A percentile compares a stretch with the other conserved stretches of the same genome.
phyloP scores from a whole-genome alignment of 1,284 basidiomycete genomes.

The Ceratobasidium sp. region DNA sequence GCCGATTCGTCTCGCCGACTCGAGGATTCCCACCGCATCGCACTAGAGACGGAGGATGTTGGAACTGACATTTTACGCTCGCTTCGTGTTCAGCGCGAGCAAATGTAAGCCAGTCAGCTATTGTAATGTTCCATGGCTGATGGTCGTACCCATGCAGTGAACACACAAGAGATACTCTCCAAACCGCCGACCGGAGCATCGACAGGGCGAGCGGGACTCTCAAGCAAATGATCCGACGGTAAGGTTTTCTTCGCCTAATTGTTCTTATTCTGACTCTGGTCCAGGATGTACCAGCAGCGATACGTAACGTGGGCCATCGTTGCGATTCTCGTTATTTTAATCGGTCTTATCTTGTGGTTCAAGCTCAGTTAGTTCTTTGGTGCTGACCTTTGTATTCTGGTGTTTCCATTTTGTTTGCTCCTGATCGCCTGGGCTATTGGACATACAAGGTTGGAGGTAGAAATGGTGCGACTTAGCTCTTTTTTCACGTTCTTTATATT shows the following conservation, averaged over 20 bases:
- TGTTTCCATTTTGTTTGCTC: conserved; percentile 4
- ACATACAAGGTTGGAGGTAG: conserved; percentile 12
- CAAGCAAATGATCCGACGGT: conserved; percentile 67
- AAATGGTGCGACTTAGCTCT: conserved; percentile 21
- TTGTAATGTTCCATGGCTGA: not conserved
- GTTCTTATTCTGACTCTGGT: conserved; percentile 1
- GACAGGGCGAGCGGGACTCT: conserved; percentile 63
- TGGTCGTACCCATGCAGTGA: conserved; percentile 54
- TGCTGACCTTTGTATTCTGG: not conserved
- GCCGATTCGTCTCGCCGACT: conserved; percentile 82
- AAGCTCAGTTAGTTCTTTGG: conserved; percentile 45
- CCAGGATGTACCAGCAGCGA: conserved; percentile 47
- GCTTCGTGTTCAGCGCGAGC: conserved; percentile 87
- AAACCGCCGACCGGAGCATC: conserved; percentile 62
- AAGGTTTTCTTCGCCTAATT: conserved; percentile 46
- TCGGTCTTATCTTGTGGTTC: conserved; percentile 46
- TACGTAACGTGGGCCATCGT: conserved; percentile 46
- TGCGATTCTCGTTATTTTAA: conserved; percentile 45
- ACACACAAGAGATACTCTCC: conserved; percentile 86
- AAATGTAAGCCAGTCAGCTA: conserved; percentile 61
- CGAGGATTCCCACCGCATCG: conserved; percentile 89
- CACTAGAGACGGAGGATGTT: conserved; percentile 94
- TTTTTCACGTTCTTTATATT: conserved; percentile 24
- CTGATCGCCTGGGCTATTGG: conserved; percentile 13
- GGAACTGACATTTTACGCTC: conserved; percentile 92